Evolutionary conservation across 1,284 basidiomycete species (phyloP).

Genomic region (Puccinia triticina): DNA sequence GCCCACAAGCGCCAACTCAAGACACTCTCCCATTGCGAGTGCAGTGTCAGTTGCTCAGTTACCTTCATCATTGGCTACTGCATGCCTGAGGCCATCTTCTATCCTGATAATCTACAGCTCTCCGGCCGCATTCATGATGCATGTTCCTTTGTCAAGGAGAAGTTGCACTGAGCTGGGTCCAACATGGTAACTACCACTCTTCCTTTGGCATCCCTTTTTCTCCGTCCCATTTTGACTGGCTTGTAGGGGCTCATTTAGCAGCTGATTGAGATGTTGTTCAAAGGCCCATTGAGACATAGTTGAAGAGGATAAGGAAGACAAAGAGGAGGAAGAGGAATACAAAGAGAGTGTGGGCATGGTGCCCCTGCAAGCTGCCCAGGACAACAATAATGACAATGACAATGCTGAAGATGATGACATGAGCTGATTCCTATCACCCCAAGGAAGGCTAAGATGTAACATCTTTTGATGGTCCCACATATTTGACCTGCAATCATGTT

Average conservation of each 20-base stretch:
- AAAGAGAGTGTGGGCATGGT: neutral
- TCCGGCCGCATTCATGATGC: conserved; percentile 81
- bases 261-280: conserved; percentile 69
- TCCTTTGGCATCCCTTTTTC: conserved; percentile 51
- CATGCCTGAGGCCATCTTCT: conserved; percentile 84
- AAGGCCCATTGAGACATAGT: conserved; percentile 38
- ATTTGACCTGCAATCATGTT: no score
- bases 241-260: conserved; percentile 80
- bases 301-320: conserved; percentile 52
- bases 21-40: conserved; percentile 90
- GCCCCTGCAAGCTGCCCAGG: no score
- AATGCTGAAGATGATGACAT: no score
- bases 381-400: no score
- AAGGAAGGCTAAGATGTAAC: no score
- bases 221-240: no score
- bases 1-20: conserved; percentile 74
- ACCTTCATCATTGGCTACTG: conserved; percentile 90
- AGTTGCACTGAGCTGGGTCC: conserved; percentile 83
- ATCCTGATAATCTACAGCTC: conserved; percentile 62
- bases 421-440: no score
- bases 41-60: conserved; percentile 90
- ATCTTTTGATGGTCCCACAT: no score
- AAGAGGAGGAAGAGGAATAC: neutral
- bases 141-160: conserved; percentile 72
- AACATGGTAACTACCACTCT: conserved; percentile 81